phyloP scores from a whole-genome alignment of 2,329 filamentous ascomycete genomes.

The Parasarocladium wereldwijsianum region DNA sequence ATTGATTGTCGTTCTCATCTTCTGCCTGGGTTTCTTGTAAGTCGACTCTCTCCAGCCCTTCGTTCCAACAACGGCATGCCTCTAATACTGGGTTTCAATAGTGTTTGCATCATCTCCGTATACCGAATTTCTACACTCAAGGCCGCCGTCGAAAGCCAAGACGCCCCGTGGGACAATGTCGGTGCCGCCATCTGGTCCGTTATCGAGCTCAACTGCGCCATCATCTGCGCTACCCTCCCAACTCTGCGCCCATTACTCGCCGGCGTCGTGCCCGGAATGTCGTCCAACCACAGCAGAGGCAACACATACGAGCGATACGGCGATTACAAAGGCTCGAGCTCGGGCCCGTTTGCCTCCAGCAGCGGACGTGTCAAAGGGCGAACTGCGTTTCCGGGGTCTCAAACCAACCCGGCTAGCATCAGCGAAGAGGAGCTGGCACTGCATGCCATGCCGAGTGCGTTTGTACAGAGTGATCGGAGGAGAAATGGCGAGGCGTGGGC shows the following conservation, averaged over 20 bases:
- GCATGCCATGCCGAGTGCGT: constrained; percentile 5
- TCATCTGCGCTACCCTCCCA: constrained; percentile 15
- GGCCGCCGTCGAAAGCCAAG: constrained; percentile 11
- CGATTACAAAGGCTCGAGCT: constrained; percentile 3
- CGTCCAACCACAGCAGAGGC: constrained; percentile 7
- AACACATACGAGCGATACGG: constrained; percentile 9
- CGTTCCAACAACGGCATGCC: constrained; percentile 1
- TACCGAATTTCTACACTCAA: constrained; percentile 17
- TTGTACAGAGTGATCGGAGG: neutral
- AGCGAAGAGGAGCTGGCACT: constrained; percentile 14
- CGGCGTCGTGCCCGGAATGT: constrained; percentile 10
- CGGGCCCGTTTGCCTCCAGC: constrained; percentile 4
- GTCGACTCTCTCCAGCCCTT: constrained; percentile 6
- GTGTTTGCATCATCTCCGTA: constrained; percentile 18
- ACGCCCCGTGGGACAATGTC: constrained; percentile 17
- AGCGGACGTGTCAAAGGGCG: too few relatives aligned
- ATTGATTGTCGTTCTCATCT: constrained; percentile 13
- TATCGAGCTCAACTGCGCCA: constrained; percentile 16
- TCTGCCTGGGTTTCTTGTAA: constrained; percentile 18
- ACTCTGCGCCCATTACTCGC: constrained; percentile 15
- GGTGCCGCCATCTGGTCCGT: constrained; percentile 16
- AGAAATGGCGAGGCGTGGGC: neutral
- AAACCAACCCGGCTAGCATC: constrained; percentile 7
- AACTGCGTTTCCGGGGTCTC: constrained; percentile 6
- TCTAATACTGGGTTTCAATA: constrained; percentile 4